phyloP scores from a whole-genome alignment of 495 filamentous ascomycete genomes.

The Penicillium desertorum region DNA sequence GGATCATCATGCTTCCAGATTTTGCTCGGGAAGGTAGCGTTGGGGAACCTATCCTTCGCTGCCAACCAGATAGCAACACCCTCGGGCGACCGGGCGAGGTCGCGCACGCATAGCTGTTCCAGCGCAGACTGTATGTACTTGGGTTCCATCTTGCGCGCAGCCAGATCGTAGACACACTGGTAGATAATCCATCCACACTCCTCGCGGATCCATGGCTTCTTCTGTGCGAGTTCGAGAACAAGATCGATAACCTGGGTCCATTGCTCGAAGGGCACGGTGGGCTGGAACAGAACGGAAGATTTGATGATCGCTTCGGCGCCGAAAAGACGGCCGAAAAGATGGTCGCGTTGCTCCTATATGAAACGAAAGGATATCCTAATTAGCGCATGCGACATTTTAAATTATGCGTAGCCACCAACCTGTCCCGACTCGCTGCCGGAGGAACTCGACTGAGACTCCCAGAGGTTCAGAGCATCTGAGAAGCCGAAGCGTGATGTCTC shows the following conservation, averaged over 20 bases:
- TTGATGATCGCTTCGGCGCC: conserved; percentile 82
- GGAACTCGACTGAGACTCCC: conserved; percentile 66
- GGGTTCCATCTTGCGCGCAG: conserved; percentile 34
- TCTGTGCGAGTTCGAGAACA: conserved; percentile 56
- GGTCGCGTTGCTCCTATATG: conserved; percentile 76
- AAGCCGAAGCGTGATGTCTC: conserved; percentile 43
- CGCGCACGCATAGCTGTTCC: conserved; percentile 57
- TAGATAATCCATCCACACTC: conserved; percentile 76
- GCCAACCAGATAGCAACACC: conserved; percentile 86
- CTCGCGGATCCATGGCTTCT: conserved; percentile 84
- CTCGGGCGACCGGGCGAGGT: conserved; percentile 74
- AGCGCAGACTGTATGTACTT: conserved; percentile 61
- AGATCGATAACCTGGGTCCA: conserved; percentile 60
- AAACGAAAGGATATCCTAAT: conserved; percentile 5
- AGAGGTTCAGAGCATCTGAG: conserved; percentile 56
- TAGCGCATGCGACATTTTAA: conserved; percentile 12
- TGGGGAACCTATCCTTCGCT: conserved; percentile 61
- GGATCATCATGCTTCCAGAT: conserved; percentile 74
- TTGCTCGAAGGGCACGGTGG: conserved; percentile 43
- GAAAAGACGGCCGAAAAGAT: conserved; percentile 81
- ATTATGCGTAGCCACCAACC: conserved; percentile 34
- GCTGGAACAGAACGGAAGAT: conserved; percentile 65
- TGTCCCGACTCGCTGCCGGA: conserved; percentile 64
- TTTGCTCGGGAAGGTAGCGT: conserved; percentile 60
- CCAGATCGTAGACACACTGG: conserved; percentile 46